Conservation (phyloP, 2,329 filamentous ascomycete species). For the Ilyonectria destructans region DNA sequence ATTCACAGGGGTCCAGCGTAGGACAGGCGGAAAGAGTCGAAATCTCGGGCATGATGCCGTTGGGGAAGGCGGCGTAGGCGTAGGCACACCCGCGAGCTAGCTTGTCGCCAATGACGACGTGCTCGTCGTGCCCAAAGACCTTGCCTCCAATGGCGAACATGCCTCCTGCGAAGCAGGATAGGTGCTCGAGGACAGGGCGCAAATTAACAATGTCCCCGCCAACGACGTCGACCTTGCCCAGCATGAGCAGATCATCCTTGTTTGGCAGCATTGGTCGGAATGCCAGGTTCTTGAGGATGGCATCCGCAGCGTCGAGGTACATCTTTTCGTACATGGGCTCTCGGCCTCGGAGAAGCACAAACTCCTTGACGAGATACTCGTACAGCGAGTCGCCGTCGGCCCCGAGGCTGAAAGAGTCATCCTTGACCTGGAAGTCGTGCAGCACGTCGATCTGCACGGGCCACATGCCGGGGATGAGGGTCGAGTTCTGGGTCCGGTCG, state of each 20-base stretch:
- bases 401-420: conserved; percentile 61
- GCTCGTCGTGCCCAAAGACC: conserved; percentile 66
- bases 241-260: conserved; percentile 73
- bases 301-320: conserved; percentile 66
- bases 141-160: conserved; percentile 76
- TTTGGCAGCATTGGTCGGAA: conserved; percentile 76
- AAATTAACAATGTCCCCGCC: conserved; percentile 49
- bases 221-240: conserved; percentile 63
- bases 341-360: conserved; percentile 75
- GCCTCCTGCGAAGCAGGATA: conserved; percentile 77
- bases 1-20: conserved; percentile 45
- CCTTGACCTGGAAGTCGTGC: conserved; percentile 51
- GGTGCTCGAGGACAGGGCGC: conserved; percentile 64
- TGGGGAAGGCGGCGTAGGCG: conserved; percentile 71
- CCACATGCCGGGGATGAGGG: conserved; percentile 74
- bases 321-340: conserved; percentile 58
- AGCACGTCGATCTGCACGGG: conserved; percentile 68
- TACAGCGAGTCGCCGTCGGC: conserved; percentile 72
- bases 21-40: conserved; percentile 64
- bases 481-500: conserved; percentile 67
- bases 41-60: conserved; percentile 76
- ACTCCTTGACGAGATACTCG: conserved; percentile 78
- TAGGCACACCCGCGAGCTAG: conserved; percentile 77
- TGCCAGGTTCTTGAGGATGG: conserved; percentile 73
- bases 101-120: conserved; percentile 71